phyloP scores from a whole-genome alignment of 495 filamentous ascomycete species.

The Penicillium riverlandense region DNA sequence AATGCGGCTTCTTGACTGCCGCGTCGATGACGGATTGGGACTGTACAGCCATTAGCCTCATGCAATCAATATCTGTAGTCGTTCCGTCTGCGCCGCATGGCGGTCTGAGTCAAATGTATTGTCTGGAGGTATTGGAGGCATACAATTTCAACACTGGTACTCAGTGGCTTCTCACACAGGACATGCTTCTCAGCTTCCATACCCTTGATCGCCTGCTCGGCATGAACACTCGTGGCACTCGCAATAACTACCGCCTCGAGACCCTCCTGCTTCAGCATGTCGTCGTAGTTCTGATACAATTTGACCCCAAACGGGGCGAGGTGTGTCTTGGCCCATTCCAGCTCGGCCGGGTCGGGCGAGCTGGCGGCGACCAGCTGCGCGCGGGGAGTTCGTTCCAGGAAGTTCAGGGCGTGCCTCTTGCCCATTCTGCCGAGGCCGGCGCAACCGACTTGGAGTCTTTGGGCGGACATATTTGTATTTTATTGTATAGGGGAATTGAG shows the following conservation, averaged over 20 bases:
- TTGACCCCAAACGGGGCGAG: slow-evolving; percentile 40
- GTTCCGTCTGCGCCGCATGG: no score
- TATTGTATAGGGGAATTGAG: no score
- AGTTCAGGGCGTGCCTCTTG: slow-evolving; percentile 48
- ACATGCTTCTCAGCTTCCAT: slow-evolving; percentile 47
- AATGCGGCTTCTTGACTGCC: slow-evolving; percentile 39
- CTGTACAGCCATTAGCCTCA: slow-evolving; percentile 16
- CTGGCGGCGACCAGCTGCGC: slow-evolving; percentile 47
- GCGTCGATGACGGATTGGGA: slow-evolving; percentile 46
- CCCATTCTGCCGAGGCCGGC: slow-evolving; percentile 54
- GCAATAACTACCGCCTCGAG: slow-evolving; percentile 47
- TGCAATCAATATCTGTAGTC: background rate
- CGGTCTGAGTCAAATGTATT: background rate
- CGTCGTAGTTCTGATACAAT: slow-evolving; percentile 46
- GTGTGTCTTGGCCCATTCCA: slow-evolving; percentile 43
- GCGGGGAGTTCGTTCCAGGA: slow-evolving; percentile 44
- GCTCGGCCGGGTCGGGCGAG: slow-evolving; percentile 40
- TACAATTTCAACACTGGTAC: slow-evolving; percentile 45
- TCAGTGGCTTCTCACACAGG: slow-evolving; percentile 50
- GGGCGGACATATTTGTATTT: slow-evolving; percentile 25
- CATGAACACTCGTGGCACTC: slow-evolving; percentile 47
- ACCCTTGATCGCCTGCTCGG: slow-evolving; percentile 49
- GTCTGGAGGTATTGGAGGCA: slow-evolving; percentile 7
- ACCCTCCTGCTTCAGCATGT: slow-evolving; percentile 49
- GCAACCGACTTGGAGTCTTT: slow-evolving; percentile 40